Conservation (phyloP, 2,329 filamentous ascomycete genomes). For the Trichoderma koningii region DNA sequence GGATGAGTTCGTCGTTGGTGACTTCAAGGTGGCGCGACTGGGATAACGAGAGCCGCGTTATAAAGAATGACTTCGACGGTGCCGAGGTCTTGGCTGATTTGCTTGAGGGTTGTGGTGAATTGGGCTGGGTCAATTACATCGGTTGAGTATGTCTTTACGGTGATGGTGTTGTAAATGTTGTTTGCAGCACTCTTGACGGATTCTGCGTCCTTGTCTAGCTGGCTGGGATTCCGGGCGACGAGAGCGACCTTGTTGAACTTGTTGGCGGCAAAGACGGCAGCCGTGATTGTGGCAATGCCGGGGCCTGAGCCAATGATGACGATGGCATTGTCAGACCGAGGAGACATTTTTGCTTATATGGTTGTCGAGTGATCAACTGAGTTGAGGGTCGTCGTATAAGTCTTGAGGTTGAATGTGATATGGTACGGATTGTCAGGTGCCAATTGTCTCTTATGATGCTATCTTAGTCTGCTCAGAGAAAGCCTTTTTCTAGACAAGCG, state of each 20-base stretch:
- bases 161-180: slow-evolving; percentile 34
- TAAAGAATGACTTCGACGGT: slow-evolving; percentile 52
- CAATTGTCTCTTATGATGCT: neutral
- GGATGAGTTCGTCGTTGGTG: slow-evolving; percentile 47
- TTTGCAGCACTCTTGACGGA: slow-evolving; percentile 37
- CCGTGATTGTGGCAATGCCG: slow-evolving; percentile 89
- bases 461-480: neutral
- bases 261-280: slow-evolving; percentile 76
- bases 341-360: neutral
- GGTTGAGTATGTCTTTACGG: slow-evolving; percentile 46
- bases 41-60: slow-evolving; percentile 55
- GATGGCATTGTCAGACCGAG: slow-evolving; percentile 16
- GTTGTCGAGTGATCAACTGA: neutral
- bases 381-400: neutral
- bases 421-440: neutral
- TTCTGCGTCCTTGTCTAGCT: slow-evolving; percentile 43
- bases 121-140: slow-evolving; percentile 47
- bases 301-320: slow-evolving; percentile 89
- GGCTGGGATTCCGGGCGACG: slow-evolving; percentile 46
- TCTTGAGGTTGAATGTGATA: neutral
- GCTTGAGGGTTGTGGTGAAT: slow-evolving; percentile 43
- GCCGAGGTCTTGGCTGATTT: slow-evolving; percentile 46
- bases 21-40: slow-evolving; percentile 46
- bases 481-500: neutral
- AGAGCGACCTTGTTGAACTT: slow-evolving; percentile 68